Base-by-base conservation (phyloP, 345 rosid genomes). In the Aquilaria yunnanensis region DNA sequence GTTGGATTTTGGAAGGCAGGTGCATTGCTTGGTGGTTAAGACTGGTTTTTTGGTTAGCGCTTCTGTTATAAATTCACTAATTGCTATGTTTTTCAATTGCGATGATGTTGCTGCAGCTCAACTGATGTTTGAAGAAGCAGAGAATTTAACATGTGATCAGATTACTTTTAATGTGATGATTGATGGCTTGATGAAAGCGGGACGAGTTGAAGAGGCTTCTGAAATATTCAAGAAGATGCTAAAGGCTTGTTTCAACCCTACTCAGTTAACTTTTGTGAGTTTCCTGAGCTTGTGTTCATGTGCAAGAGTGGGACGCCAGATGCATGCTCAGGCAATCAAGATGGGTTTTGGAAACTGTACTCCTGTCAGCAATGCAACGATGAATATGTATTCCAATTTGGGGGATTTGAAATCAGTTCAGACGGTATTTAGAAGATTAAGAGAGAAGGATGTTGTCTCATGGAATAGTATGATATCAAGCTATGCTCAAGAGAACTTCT, bases 391-490 rank as follows among this genome's bases (percentile, higher is more conserved):
- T 60, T 79, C 86, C 12, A 61, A 62, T 48, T 76, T 65, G 53
- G 74, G 77, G 54, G 74, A 83, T 45, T 47, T 81, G 55, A n/a
- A n/a, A 61, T 74, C 72, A 6, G 81, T 77, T 55, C 43, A 30
- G 9, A 70, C 10, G 64, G 41, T 81, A 75, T 90, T 90, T 34
- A 70, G 73, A 57, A 75, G 71, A 41, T 57, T 85, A 72, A 72
- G 72, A 63, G 79, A 75, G 56, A 90, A 74, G 75, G 96, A 90
- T 81, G 67, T 76, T 53, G 82, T 85, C 60, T 79, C 92, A 23
- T 90, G 97, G 97, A 90, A 87, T 67, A 72, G 90, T 56, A 80
- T 87, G 73, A 72, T 90, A 72, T 85, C 92, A 3, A 54, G 73
- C 66, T 90, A 76, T 71, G 74, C 81, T 69, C 90, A 74, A 65